Percentiles rank a stretch among this genome's conserved stretches.
Evolutionary conservation across 1,284 basidiomycete genomes (phyloP).

Genomic region (Puccinia horiana): DNA sequence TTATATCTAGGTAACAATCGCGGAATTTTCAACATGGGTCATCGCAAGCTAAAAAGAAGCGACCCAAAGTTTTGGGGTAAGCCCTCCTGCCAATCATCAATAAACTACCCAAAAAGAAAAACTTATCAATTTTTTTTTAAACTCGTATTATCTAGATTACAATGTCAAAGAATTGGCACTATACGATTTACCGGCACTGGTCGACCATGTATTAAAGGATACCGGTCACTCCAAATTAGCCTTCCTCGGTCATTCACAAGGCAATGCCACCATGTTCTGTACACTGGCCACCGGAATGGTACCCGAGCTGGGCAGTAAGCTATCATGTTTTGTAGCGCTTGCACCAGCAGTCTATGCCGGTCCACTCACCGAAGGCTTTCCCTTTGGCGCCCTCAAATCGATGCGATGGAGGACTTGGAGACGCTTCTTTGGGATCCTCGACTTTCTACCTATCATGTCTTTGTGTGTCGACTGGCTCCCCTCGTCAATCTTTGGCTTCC

Average conservation of each 20-base stretch:
- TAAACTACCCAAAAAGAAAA: too few species aligned
- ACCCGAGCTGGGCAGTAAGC: constrained; percentile 64
- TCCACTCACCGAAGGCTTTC: constrained; percentile 66
- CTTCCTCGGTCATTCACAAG: constrained; percentile 64
- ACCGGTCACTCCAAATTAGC: constrained; percentile 61
- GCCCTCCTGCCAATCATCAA: constrained; percentile 50
- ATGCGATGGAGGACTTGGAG: constrained; percentile 66
- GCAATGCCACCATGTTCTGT: constrained; percentile 57
- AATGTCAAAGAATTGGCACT: constrained; percentile 67
- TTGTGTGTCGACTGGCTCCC: constrained; percentile 63
- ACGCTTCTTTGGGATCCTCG: constrained; percentile 65
- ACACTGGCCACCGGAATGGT: constrained; percentile 63
- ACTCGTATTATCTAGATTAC: constrained; percentile 66
- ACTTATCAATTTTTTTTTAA: too few species aligned
- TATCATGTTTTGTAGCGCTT: constrained; percentile 66
- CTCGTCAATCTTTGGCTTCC: constrained; percentile 58
- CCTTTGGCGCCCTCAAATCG: constrained; percentile 63
- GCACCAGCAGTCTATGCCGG: constrained; percentile 68
- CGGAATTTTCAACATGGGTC: constrained; percentile 68
- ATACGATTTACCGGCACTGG: constrained; percentile 67
- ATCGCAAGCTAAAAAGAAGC: constrained; percentile 61
- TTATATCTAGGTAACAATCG: constrained; percentile 68
- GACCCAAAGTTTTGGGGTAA: constrained; percentile 67
- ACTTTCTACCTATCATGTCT: constrained; percentile 68
- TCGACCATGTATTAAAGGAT: constrained; percentile 65